These are phyloP conservation scores for Eucalyptus coolabah DNA, from an alignment of 345 rosid species.

Conservation along the genomic window DNA sequence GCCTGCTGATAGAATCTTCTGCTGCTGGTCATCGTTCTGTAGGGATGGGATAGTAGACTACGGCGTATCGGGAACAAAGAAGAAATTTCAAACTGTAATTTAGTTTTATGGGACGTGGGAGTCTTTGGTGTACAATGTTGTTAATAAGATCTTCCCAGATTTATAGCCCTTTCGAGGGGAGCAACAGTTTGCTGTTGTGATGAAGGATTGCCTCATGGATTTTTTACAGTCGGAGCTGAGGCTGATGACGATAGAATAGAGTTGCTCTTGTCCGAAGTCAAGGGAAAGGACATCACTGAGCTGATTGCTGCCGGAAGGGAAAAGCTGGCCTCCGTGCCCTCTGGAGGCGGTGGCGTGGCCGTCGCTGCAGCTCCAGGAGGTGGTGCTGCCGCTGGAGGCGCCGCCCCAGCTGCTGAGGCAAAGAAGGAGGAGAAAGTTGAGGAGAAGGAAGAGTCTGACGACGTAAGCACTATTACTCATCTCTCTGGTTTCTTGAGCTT, in stretches of 20 bases:
- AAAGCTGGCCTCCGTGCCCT: conserved; percentile 69
- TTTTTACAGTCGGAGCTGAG: conserved; percentile 59
- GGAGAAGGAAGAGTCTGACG: conserved; percentile 77
- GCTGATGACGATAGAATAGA: conserved; percentile 44
- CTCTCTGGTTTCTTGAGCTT: not conserved
- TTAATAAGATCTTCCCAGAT: not conserved
- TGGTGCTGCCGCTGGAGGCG: conserved; percentile 18
- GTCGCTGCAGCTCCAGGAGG: conserved; percentile 22
- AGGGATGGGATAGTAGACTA: not conserved
- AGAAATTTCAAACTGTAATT: not conserved
- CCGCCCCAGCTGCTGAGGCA: conserved; percentile 48
- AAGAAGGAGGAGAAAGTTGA: conserved; percentile 78
- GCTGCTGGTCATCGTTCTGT: not conserved
- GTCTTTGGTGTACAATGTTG: not conserved
- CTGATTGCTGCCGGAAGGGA: conserved; percentile 77
- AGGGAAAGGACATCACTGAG: conserved; percentile 67
- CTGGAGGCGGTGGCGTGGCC: conserved; percentile 45
- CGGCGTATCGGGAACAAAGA: not conserved
- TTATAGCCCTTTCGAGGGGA: not conserved
- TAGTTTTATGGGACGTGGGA: not conserved
- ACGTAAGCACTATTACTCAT: conserved; percentile 22
- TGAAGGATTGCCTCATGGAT: not conserved
- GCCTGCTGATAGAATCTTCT: not conserved
- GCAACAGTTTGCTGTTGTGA: not conserved
- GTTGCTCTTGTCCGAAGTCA: conserved; percentile 46